Conservation (phyloP, 176 grass and related monocot species). For the Dactylis glomerata region DNA sequence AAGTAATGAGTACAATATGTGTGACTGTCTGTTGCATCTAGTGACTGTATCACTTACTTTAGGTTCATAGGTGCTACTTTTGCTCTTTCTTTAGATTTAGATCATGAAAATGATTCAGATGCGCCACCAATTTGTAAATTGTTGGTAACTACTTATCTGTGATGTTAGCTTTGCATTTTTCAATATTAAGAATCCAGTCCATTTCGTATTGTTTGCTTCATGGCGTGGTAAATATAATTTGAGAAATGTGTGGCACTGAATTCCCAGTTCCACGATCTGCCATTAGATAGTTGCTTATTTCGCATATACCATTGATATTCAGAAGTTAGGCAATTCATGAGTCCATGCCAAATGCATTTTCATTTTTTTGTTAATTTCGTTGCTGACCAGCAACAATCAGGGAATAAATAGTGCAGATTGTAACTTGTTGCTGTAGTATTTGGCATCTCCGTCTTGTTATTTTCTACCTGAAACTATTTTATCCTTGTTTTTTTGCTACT, state of each 20-base stretch:
- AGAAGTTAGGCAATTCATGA: background rate
- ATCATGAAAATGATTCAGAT: conserved; percentile 14
- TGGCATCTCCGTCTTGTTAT: background rate
- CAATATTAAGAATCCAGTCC: background rate
- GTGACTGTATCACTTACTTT: conserved; percentile 11
- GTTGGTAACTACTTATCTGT: background rate
- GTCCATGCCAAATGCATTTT: background rate
- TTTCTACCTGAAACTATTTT: background rate
- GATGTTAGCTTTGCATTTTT: conserved; percentile 2
- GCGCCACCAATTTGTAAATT: conserved; percentile 7
- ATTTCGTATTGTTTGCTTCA: background rate
- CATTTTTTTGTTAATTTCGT: background rate
- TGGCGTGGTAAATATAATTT: background rate
- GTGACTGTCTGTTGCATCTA: background rate
- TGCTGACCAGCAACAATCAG: background rate
- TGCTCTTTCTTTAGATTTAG: conserved; percentile 2
- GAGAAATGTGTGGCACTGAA: background rate
- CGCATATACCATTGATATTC: background rate
- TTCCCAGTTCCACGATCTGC: background rate
- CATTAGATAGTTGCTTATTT: background rate
- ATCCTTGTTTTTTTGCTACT: background rate
- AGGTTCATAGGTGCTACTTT: background rate
- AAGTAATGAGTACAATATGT: background rate
- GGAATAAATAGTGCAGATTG: background rate
- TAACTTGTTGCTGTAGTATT: background rate